Evolutionary conservation across 169 alveolate species (phyloP).

Genomic region (Plasmodium chabaudi): DNA sequence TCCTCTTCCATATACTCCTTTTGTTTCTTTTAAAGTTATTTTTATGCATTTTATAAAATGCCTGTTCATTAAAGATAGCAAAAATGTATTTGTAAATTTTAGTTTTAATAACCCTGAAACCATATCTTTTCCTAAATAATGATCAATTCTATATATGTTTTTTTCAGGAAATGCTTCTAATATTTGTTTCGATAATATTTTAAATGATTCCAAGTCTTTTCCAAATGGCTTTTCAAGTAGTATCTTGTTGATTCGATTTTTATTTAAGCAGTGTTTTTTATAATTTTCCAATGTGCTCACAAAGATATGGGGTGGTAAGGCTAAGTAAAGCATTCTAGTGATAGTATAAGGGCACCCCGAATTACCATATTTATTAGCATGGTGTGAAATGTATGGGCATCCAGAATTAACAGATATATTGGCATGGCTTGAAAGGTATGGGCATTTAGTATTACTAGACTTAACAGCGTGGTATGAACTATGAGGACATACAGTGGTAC

Average conservation of each 20-base stretch:
- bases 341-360: constrained; percentile 9
- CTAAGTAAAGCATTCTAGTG: constrained; percentile 79
- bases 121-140: constrained; percentile 85
- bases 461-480: not conserved
- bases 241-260: constrained; percentile 79
- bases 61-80: constrained; percentile 78
- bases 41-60: constrained; percentile 79
- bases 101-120: constrained; percentile 79
- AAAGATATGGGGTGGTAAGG: constrained; percentile 82
- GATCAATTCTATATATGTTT: constrained; percentile 83
- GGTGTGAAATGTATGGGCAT: not conserved
- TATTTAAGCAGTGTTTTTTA: constrained; percentile 41
- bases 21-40: constrained; percentile 78
- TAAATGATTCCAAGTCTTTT: constrained; percentile 78
- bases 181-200: constrained; percentile 75
- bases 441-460: not conserved
- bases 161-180: constrained; percentile 75
- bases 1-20: constrained; percentile 80
- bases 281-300: constrained; percentile 48
- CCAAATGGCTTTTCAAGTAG: constrained; percentile 84
- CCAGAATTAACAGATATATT: constrained; percentile 1
- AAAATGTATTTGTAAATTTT: constrained; percentile 80
- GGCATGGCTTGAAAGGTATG: not conserved
- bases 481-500: not conserved
- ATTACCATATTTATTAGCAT: not conserved